Conservation (phyloP, 257 asterid species). For the Solanum lycopersicoides region DNA sequence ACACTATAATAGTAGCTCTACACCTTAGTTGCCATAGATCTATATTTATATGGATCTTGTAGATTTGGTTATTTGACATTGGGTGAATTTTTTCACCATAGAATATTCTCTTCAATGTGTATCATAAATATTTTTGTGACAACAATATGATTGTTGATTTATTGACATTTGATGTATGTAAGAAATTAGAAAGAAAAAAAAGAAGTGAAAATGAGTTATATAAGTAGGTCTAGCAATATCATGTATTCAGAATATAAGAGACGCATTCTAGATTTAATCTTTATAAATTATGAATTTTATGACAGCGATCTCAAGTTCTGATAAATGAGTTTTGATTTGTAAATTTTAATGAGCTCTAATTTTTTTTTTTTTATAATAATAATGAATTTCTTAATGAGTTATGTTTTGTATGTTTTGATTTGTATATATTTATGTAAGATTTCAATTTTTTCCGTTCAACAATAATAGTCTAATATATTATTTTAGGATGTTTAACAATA, state of each 20-base stretch:
- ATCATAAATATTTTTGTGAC: background rate
- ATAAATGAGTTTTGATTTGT: background rate
- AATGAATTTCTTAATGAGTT: background rate
- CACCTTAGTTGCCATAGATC: background rate
- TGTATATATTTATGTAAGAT: too few relatives aligned
- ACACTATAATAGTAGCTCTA: background rate
- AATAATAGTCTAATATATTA: too few relatives aligned
- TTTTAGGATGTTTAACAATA: too few relatives aligned
- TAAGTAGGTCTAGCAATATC: background rate
- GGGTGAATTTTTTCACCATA: background rate
- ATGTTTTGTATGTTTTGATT: background rate
- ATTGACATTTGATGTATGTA: background rate
- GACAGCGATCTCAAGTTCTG: background rate
- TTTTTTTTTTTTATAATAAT: background rate
- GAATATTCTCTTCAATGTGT: background rate
- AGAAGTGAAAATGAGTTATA: background rate
- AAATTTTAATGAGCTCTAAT: background rate
- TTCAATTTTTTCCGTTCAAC: too few relatives aligned
- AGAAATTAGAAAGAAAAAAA: background rate
- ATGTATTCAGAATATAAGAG: background rate
- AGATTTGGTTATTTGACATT: background rate
- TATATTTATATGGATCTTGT: background rate
- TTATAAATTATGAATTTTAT: background rate
- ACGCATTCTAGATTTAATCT: too few relatives aligned
- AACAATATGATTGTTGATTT: background rate